Evolutionary conservation across 2,329 filamentous ascomycete genomes (phyloP), one percentile per base, ranked within the genome.

Genomic region (Nothophoma quercina): DNA sequence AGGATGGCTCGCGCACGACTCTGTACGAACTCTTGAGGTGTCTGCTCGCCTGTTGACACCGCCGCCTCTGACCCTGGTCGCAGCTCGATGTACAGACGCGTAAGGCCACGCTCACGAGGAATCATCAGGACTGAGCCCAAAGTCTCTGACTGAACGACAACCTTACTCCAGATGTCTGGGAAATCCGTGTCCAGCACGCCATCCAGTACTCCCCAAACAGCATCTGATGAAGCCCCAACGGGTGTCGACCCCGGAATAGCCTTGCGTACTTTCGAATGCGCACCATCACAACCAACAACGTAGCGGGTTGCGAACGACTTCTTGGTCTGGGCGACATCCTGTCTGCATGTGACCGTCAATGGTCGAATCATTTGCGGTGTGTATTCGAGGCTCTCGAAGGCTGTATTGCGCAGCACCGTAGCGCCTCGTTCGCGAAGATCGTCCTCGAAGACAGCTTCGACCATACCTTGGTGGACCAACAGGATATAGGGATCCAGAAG

Each of bases 141-240:
- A 52, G 84, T 79, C 55, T 89, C 84, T 2, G 85, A 87, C 59
- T 87, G 87, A 7, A 90, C 80, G 0, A 88, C 81, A 0, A 87
- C 86, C 74, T 90, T 90, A 70, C 85, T 88, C 87, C 87, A 90
- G 40, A 90, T 83, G 63, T 90, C 88, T 1, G 88, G 88, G 61
- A 91, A 90, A 67, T 90, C 81, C 7, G 88, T 90, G 34, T 88
- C 84, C 8, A 90, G 73, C 67, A 85, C 84, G 60, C 87, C 88
- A 68, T 91, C 88, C 3, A 91, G 75, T 2, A 91, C 88, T 48
- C 87, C 88, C 88, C 88, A 91, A 16, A 86, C 83, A 4, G 85
- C 82, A 58, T 86, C 81, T 26, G 72, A 78, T 8, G 76, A 78
- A 15, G 78, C 75, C 2, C 81, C 81, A 30, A 79, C 73, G 15